Evolutionary conservation across 1,284 basidiomycete genomes (phyloP).

Genomic region (Coniferiporia sulphurascens): DNA sequence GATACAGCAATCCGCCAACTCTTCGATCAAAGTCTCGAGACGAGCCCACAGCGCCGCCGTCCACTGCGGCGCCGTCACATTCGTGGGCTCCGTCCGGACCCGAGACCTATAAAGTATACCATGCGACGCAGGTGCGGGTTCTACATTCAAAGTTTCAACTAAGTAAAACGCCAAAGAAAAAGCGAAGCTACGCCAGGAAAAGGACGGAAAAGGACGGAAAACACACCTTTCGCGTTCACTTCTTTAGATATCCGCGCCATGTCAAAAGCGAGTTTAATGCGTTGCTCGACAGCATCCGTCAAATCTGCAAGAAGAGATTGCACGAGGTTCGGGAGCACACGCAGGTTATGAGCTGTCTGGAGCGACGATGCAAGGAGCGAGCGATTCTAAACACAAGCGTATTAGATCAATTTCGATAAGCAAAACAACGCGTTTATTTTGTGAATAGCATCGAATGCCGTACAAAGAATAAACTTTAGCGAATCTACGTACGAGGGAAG

Average conservation of each 20-base stretch:
- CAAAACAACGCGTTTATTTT: not conserved
- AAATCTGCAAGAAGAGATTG: conserved; percentile 77
- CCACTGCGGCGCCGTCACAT: conserved; percentile 78
- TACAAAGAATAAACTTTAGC: not conserved
- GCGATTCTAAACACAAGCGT: conserved; percentile 78
- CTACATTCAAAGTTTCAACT: conserved; percentile 26
- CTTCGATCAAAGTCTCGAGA: conserved; percentile 80
- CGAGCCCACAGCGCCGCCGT: conserved; percentile 76
- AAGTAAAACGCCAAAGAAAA: not conserved
- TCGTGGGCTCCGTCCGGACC: conserved; percentile 81
- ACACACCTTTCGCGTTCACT: conserved; percentile 65
- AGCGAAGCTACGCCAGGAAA: not conserved
- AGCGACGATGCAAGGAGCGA: conserved; percentile 85
- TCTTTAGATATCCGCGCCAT: conserved; percentile 81
- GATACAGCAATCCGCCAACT: conserved; percentile 86
- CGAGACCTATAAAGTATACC: conserved; percentile 68
- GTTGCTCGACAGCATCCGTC: conserved; percentile 76
- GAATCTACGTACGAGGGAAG: conserved; percentile 55
- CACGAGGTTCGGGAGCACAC: conserved; percentile 79
- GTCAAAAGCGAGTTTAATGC: conserved; percentile 83
- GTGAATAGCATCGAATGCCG: not conserved
- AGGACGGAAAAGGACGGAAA: conserved; percentile 8
- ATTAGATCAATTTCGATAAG: not conserved
- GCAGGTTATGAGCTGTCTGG: conserved; percentile 92
- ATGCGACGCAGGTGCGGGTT: conserved; percentile 37